Base-by-base conservation (phyloP, 495 filamentous ascomycete species). In the Xylaria venustula region DNA sequence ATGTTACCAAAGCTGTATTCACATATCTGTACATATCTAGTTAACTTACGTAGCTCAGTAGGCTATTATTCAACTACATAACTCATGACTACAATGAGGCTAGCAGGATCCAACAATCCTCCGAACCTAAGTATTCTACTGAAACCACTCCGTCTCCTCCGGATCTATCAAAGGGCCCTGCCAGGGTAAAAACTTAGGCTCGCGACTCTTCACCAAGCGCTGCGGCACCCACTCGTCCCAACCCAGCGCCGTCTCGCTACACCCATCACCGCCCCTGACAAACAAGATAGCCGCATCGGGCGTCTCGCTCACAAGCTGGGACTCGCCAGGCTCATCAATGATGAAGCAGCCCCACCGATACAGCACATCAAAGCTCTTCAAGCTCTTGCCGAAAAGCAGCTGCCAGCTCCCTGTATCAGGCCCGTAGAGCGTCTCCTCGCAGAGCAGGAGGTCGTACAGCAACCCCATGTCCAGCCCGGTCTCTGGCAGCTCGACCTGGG, bases 401-500 rank as follows among this genome's bases (percentile, higher is more conserved):
- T 54, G 51, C 51, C 51, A 69, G 51, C 67, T 64, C 1, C 62
- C 64, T 1, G 64, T 69, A 32, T 69, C 59, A 11, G 9, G 37
- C 23, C 67, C 61, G 56, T 61, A 67, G 6, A 65, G 64, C 7
- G 64, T 61, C 47, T 62, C 60, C 30, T 69, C 67, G 54, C 51
- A 69, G 20, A 69, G 60, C 44, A 69, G 48, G 20, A 65, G 46
- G 14, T 69, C 64, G 28, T 65, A 67, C 32, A 69, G 57, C 11
- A 63, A 59, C 2, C 64, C 67, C 67, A 69, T 69, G 7, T 62
- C 67, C 46, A 69, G 22, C 15, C 67, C 67, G 3, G 67, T 54
- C 0, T 59, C 36, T 5, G 59, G 59, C 7, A 69, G 23, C 30
- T 69, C 67, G 2, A 65, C 55, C 47, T 69, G 67, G 28, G 63